phyloP scores from a whole-genome alignment of 495 filamentous ascomycete species.

The Penicillium samsonianum region DNA sequence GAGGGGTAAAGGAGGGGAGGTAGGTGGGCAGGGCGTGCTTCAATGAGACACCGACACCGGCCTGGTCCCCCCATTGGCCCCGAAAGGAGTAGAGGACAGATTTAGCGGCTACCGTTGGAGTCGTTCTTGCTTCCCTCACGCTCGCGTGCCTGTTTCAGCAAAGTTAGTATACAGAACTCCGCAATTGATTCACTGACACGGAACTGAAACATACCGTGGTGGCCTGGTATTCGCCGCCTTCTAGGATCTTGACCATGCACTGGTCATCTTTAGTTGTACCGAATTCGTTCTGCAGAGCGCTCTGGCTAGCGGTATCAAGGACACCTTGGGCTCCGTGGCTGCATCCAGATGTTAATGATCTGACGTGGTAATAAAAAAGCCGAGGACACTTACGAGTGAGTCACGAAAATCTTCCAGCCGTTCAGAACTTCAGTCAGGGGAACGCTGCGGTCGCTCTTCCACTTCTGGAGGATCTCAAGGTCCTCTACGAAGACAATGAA shows the following conservation, averaged over 20 bases:
- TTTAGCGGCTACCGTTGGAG: conserved; percentile 34
- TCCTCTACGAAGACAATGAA: conserved; percentile 90
- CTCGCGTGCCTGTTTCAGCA: conserved; percentile 31
- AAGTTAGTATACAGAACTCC: conserved; percentile 18
- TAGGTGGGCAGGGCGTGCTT: background rate
- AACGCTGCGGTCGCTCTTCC: conserved; percentile 76
- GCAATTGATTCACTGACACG: background rate
- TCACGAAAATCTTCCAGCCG: conserved; percentile 86
- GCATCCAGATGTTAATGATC: background rate
- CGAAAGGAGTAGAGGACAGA: background rate
- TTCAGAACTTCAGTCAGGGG: conserved; percentile 84
- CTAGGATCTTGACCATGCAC: conserved; percentile 74
- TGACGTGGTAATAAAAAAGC: background rate
- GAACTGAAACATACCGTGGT: conserved; percentile 55
- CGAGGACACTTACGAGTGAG: conserved; percentile 70
- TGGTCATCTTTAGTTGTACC: conserved; percentile 76
- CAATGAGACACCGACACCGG: background rate
- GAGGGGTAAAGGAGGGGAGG: conserved; percentile 1
- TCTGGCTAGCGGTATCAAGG: conserved; percentile 72
- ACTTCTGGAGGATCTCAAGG: conserved; percentile 68
- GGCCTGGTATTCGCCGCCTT: conserved; percentile 70
- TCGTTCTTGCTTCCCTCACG: conserved; percentile 38
- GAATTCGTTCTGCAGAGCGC: conserved; percentile 80
- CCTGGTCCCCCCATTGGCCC: background rate
- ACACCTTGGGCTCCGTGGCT: conserved; percentile 88